phyloP scores from a whole-genome alignment of 805 yeast genomes.

The Zygosaccharomyces bailii region DNA sequence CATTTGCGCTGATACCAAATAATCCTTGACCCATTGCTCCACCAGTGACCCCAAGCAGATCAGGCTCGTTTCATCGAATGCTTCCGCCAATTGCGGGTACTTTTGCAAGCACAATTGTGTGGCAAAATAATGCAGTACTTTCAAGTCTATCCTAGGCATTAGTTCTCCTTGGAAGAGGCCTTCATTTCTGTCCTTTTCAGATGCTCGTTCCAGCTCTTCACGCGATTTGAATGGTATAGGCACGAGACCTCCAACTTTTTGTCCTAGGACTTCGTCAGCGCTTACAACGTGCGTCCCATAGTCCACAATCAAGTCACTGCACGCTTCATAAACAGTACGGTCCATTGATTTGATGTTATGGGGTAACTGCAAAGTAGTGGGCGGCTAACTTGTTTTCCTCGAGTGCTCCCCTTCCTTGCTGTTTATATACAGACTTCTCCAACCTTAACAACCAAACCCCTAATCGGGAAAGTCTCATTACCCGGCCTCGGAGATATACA shows the following conservation, averaged over 20 bases:
- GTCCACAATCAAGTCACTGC: conserved; percentile 28
- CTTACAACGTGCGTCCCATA: conserved; percentile 27
- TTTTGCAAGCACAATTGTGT: conserved; percentile 31
- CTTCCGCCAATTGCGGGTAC: conserved; percentile 28
- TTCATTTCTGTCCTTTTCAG: conserved; percentile 22
- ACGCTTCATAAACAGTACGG: conserved; percentile 32
- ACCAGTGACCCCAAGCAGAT: conserved; percentile 37
- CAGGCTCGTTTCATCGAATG: conserved; percentile 39
- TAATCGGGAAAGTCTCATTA: too few relatives aligned
- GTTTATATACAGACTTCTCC: neutral
- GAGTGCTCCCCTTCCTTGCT: neutral
- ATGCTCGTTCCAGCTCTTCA: conserved; percentile 27
- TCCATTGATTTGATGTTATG: too few relatives aligned
- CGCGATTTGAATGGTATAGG: conserved; percentile 35
- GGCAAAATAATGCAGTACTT: conserved; percentile 38
- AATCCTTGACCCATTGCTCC: conserved; percentile 39
- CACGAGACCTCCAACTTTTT: conserved; percentile 26
- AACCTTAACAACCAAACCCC: too few relatives aligned
- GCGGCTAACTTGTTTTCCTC: conserved; percentile 4
- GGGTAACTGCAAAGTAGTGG: neutral
- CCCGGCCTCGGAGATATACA: too few relatives aligned
- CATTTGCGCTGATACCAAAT: conserved; percentile 12
- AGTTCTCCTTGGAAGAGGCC: conserved; percentile 30
- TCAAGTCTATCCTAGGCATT: conserved; percentile 33
- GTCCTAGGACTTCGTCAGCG: conserved; percentile 34